phyloP scores from a whole-genome alignment of 2,329 filamentous ascomycete species.

The Keithomyces neogunnii region DNA sequence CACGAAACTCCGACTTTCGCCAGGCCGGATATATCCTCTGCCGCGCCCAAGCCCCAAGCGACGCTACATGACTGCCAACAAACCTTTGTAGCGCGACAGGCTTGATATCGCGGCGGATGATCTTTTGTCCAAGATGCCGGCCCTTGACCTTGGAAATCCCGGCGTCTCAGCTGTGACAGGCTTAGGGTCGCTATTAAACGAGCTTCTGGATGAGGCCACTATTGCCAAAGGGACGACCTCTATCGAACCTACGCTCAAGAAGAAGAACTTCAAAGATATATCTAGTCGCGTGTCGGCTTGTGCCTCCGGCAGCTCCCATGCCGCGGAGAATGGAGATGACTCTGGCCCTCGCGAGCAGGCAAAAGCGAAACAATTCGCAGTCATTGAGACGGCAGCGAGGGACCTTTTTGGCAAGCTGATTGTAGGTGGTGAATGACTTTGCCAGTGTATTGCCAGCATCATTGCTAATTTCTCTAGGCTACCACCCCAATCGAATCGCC shows the following conservation, averaged over 20 bases:
- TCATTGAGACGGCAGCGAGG: constrained; percentile 77
- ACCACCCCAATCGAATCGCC: constrained; percentile 68
- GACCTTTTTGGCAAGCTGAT: constrained; percentile 72
- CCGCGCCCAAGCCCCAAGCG: not conserved
- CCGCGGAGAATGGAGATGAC: constrained; percentile 18
- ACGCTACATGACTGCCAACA: not conserved
- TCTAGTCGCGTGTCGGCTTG: constrained; percentile 33
- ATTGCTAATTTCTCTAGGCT: constrained; percentile 41
- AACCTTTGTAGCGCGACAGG: no score
- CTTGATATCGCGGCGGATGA: not conserved
- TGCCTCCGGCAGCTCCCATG: constrained; percentile 17
- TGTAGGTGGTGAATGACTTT: constrained; percentile 40
- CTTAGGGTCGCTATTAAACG: constrained; percentile 45
- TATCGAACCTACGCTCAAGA: constrained; percentile 68
- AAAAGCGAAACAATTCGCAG: constrained; percentile 49
- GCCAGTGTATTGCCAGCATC: not conserved
- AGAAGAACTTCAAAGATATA: constrained; percentile 52
- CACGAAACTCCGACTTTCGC: not conserved
- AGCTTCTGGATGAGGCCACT: constrained; percentile 51
- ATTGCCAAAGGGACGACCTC: constrained; percentile 47
- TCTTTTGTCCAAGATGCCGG: constrained; percentile 38
- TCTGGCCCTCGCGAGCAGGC: constrained; percentile 30
- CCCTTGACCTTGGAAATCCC: constrained; percentile 33
- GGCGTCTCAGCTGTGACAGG: constrained; percentile 44
- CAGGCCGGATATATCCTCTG: not conserved